Conservation (phyloP, 768 basidiomycete species). For the Auricularia cornea region DNA sequence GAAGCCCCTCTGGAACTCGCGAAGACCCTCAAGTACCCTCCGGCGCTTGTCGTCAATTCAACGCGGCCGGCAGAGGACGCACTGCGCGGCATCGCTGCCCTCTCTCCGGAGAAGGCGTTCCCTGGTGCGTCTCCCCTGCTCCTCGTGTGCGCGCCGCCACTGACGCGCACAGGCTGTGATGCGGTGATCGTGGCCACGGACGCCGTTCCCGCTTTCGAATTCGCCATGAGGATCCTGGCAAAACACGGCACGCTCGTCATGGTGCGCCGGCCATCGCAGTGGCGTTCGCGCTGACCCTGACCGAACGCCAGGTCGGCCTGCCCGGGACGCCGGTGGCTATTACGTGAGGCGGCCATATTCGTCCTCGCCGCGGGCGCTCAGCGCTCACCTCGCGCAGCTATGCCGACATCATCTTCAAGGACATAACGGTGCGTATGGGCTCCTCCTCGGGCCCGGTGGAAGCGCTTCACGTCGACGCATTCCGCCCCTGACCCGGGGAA, state of each 20-base stretch:
- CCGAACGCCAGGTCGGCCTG: background rate
- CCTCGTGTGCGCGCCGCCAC: too few species aligned
- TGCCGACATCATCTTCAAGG: constrained; percentile 3
- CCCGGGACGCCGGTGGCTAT: constrained; percentile 8
- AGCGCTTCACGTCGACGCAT: too few species aligned
- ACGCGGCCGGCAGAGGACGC: background rate
- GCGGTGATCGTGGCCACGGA: constrained; percentile 13
- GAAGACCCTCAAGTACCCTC: constrained; percentile 7
- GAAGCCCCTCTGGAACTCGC: constrained; percentile 12
- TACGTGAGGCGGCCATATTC: background rate
- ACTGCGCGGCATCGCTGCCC: background rate
- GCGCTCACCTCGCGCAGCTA: background rate
- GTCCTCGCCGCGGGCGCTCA: background rate
- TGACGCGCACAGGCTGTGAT: constrained; percentile 4
- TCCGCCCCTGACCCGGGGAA: too few species aligned
- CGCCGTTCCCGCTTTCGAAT: constrained; percentile 9
- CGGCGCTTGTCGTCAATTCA: constrained; percentile 10
- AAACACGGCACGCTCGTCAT: constrained; percentile 12
- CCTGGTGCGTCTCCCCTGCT: background rate
- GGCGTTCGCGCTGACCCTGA: background rate
- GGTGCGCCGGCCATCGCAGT: background rate
- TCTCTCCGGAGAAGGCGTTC: background rate
- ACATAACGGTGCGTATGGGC: background rate
- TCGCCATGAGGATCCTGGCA: constrained; percentile 8
- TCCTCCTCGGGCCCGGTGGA: too few species aligned